Evolutionary conservation across 2,329 filamentous ascomycete species (phyloP).

Genomic region (Hypoxylon sp.): DNA sequence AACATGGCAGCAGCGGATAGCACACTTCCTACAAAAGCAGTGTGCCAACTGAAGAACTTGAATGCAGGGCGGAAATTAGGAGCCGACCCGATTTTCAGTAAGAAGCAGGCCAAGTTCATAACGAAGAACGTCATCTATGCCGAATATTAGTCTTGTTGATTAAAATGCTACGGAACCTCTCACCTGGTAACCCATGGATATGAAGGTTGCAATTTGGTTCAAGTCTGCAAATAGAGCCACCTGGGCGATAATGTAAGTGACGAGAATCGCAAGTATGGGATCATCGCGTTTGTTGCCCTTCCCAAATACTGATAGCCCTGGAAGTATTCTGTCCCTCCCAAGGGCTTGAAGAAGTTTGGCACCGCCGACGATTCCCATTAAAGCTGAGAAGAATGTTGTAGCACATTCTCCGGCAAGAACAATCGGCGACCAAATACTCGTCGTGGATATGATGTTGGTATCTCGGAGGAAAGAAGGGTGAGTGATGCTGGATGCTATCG

Average conservation of each 20-base stretch:
- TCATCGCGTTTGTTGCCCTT: constrained; percentile 80
- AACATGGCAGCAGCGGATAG: constrained; percentile 87
- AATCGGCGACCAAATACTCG: constrained; percentile 80
- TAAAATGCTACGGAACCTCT: constrained; percentile 37
- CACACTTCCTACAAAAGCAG: constrained; percentile 81
- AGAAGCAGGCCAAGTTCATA: constrained; percentile 88
- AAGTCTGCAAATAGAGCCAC: constrained; percentile 85
- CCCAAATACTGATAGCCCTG: constrained; percentile 80
- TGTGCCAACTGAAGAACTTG: constrained; percentile 90
- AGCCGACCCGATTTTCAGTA: constrained; percentile 87
- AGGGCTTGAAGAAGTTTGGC: constrained; percentile 89
- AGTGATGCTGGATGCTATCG: constrained; percentile 83
- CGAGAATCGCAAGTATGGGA: constrained; percentile 80
- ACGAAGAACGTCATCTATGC: constrained; percentile 88
- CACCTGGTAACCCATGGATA: constrained; percentile 89
- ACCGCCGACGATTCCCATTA: constrained; percentile 90
- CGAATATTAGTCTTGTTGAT: constrained; percentile 18
- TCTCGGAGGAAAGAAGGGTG: constrained; percentile 80
- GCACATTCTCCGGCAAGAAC: constrained; percentile 87
- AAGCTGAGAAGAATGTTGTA: constrained; percentile 84
- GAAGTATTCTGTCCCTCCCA: constrained; percentile 82
- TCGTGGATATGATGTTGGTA: constrained; percentile 84
- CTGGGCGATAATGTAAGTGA: constrained; percentile 83
- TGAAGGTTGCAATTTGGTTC: constrained; percentile 89
- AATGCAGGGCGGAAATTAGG: constrained; percentile 92